These are phyloP conservation scores for Urochloa ruziziensis DNA, from an alignment of 176 grass and related monocot species.

Conservation along the genomic window DNA sequence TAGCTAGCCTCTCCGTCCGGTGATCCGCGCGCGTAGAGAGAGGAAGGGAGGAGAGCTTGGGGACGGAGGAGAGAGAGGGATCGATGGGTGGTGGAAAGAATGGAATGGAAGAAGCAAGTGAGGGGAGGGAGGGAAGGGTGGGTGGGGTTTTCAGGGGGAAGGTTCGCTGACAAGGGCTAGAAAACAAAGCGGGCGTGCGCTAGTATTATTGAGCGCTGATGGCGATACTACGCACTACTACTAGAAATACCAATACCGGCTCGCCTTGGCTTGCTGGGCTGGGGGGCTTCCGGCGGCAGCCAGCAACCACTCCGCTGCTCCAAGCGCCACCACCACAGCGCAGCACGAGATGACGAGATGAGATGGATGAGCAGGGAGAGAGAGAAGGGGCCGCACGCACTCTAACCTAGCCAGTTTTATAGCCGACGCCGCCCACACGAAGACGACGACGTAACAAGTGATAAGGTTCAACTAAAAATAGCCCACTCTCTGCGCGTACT, in stretches of 20 bases:
- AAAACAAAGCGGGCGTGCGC: slow-evolving; percentile 64
- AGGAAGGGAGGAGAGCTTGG: background rate
- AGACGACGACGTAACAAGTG: background rate
- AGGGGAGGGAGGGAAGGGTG: slow-evolving; percentile 22
- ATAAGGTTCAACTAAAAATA: background rate
- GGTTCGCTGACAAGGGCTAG: slow-evolving; percentile 89
- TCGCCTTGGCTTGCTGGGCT: no score
- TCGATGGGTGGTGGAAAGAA: background rate
- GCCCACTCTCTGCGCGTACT: no score
- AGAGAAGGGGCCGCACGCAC: slow-evolving; percentile 31
- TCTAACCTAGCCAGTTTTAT: slow-evolving; percentile 41
- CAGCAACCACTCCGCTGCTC: background rate
- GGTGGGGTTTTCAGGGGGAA: slow-evolving; percentile 59
- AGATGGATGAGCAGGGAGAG: background rate
- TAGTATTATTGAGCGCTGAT: slow-evolving; percentile 67
- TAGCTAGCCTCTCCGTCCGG: background rate
- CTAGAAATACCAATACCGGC: background rate
- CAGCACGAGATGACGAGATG: background rate
- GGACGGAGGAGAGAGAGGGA: background rate
- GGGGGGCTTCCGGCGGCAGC: background rate
- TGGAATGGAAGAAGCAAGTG: background rate
- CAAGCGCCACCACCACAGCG: no score
- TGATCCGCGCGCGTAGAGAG: background rate
- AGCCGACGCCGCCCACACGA: slow-evolving; percentile 5
- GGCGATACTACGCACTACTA: slow-evolving; percentile 46